Conservation (phyloP, 805 yeast genomes). For the Starmerella sirachaensis region DNA sequence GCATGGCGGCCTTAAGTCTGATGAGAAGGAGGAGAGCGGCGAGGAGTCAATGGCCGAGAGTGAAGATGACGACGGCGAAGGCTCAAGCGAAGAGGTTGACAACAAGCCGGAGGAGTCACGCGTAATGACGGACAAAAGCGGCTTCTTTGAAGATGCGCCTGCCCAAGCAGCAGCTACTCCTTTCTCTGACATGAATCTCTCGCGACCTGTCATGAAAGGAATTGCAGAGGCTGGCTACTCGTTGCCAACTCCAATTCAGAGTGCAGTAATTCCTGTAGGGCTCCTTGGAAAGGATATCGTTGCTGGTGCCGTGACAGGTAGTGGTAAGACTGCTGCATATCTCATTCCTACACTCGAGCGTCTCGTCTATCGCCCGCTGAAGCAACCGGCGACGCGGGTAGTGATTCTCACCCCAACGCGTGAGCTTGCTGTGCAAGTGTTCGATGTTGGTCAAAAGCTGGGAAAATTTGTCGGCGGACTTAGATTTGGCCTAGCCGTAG, state of each 20-base stretch:
- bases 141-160: conserved; percentile 27
- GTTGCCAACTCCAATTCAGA: conserved; percentile 89
- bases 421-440: conserved; percentile 92
- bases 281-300: conserved; percentile 89
- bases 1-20: conserved; percentile 58
- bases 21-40: conserved; percentile 22
- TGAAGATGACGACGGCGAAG: conserved; percentile 26
- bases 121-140: conserved; percentile 27
- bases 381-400: conserved; percentile 79
- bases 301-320: conserved; percentile 99
- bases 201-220: conserved; percentile 84
- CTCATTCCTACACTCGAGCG: conserved; percentile 93
- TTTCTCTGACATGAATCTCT: conserved; percentile 66
- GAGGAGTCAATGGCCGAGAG: conserved; percentile 25
- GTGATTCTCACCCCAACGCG: conserved; percentile 90
- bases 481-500: conserved; percentile 91
- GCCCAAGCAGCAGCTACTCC: conserved; percentile 39
- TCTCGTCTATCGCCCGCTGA: conserved; percentile 74
- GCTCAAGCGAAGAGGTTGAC: no score
- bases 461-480: conserved; percentile 64
- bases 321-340: conserved; percentile 98
- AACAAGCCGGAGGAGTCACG: conserved; percentile 30
- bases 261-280: conserved; percentile 87
- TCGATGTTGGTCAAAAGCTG: conserved; percentile 81
- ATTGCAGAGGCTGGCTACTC: conserved; percentile 67